Base-by-base conservation (phyloP, 169 alveolate species). In the Plasmodium relictum region DNA sequence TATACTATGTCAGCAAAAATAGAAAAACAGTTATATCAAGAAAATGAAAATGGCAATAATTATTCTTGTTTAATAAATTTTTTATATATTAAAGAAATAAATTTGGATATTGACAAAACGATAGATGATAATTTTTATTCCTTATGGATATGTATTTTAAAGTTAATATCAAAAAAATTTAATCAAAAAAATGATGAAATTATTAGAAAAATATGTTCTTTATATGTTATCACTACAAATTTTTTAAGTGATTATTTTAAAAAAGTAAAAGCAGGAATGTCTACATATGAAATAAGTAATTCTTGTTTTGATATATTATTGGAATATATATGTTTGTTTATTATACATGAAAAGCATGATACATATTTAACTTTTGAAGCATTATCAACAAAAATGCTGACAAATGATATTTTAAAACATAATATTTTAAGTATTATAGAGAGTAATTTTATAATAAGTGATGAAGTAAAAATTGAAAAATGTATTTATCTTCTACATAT, bases 301-400 rank as follows among this genome's bases (percentile, higher is more conserved):
- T 41, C 48, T 1, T 83, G 91, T 14, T 83, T 83, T 52, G 91
- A 83, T 68, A 59, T 83, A 26, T 20, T 83, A 4, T 66, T 83
- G 70, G 91, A 83, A 68, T 83, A 83, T 31, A 31, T 83, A 18
- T 83, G 91, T 44, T 61, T 83, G n/a, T 83, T 83, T 61, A 50
- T 54, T 45, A 71, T 68, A 7, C 61, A 68, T 31, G 91, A 83
- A 71, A 68, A 26, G 26, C 73, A 68, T 61, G 18, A 22, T 54
- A 66, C 14, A 66, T 83, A 83, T 71, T 68, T 83, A 41, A 83
- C 91, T 5, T 83, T 31, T 41, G 83, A 83, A 52, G 9, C 91
- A 2, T 6, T 41, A 10, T 14, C 71, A 0, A 52, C 59, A 1
- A 68, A 68, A 9, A 31, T 83, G 26, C 10, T 68, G 12, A 68